Evolutionary conservation across 2,329 filamentous ascomycete species (phyloP), one percentile per base, ranked within the genome.

Genomic region (Colletotrichum filicis): DNA sequence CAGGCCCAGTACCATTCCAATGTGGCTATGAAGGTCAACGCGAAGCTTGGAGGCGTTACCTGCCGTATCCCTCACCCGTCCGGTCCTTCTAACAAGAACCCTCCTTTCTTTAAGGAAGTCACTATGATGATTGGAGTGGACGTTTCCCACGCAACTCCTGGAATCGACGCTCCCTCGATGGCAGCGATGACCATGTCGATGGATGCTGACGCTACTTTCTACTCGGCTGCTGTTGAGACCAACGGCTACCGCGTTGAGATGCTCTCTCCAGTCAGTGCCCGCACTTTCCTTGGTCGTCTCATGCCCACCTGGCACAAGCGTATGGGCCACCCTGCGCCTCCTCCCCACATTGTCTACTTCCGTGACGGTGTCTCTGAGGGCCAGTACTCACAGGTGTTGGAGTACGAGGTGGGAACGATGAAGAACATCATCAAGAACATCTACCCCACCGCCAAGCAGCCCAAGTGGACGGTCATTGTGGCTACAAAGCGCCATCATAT

Each of bases 11-110:
- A 98, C 82, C 93, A 94, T 78, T 97, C 94, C 1, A 99, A 99
- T 74, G 95, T 99, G 0, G 90, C 92, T 75, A 97, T 99, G 94
- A 99, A 99, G 85, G 91, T 99, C 76, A 98, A 99, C 78, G 93
- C 94, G 4, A 99, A 99, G 85, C 89, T 99, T 2, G 97, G 97
- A 16, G 97, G 97, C 6, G 89, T 90, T 0, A 98, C 95, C 1
- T 92, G 85, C 65, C 86, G 81, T 57, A 79, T 85, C 9, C 74
- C 79, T 49, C 79, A 75, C 64, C 82, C 78, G 0, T 22, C 42
- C 1, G 57, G 66, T 14, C 66, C 71, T 7, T 42, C 49, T 37
- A 49, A 22, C 32, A 70, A 62, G 30, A 63, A 62, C 6, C 79
- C 81, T 60, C 61, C 80, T 3, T 87, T 85, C 74, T 89, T 88